Evolutionary conservation across 768 basidiomycete genomes (phyloP).

Genomic region (Auricularia sp.): DNA sequence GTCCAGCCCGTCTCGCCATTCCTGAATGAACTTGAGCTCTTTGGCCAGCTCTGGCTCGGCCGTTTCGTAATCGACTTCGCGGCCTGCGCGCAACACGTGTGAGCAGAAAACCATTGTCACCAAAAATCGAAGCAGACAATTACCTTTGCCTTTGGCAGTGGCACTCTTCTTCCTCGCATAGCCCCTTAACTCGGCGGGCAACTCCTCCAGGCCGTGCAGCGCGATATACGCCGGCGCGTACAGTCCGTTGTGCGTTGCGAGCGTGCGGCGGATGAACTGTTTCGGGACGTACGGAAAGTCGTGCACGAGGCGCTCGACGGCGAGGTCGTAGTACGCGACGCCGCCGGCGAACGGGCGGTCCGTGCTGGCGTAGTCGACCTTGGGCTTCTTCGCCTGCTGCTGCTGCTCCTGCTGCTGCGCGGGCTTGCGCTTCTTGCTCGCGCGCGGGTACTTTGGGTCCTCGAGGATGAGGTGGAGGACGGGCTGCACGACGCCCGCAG

Average conservation of each 20-base stretch:
- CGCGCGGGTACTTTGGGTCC: conserved; percentile 47
- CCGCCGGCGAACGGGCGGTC: conserved; percentile 38
- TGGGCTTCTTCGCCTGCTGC: conserved; percentile 21
- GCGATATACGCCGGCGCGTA: conserved; percentile 60
- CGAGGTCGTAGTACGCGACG: conserved; percentile 37
- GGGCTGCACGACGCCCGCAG: conserved; percentile 34
- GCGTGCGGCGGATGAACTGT: conserved; percentile 38
- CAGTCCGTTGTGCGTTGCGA: conserved; percentile 31
- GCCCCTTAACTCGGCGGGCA: conserved; percentile 10
- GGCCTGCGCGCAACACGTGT: neutral
- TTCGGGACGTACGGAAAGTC: conserved; percentile 54
- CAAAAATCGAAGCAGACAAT: neutral
- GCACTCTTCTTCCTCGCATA: conserved; percentile 13
- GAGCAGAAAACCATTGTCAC: neutral
- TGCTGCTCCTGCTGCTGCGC: no score
- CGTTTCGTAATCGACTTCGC: neutral
- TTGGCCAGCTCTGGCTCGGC: neutral
- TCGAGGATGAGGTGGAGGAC: conserved; percentile 58
- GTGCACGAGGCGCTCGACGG: conserved; percentile 34
- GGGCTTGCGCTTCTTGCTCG: conserved; percentile 34
- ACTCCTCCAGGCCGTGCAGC: conserved; percentile 33
- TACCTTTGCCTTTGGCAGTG: conserved; percentile 4
- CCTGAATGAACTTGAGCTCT: neutral
- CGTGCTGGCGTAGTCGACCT: conserved; percentile 45
- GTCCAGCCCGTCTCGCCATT: conserved; percentile 15